These are phyloP conservation scores for Beauveria brongniartii DNA, from an alignment of 2,329 filamentous ascomycete species.

Conservation along the genomic window DNA sequence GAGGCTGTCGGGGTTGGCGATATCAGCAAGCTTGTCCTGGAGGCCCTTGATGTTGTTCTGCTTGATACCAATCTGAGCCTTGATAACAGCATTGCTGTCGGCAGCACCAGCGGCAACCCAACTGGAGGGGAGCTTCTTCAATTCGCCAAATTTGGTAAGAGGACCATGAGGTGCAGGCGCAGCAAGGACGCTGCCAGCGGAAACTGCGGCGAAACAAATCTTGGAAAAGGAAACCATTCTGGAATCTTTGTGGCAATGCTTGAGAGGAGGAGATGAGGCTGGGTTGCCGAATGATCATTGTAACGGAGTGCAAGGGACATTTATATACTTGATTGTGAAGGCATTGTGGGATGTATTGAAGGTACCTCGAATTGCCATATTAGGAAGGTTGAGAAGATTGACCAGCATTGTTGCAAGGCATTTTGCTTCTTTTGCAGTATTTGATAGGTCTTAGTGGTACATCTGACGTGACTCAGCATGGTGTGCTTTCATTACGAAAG, in stretches of 20 bases:
- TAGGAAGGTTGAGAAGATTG: background rate
- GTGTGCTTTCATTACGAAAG: background rate
- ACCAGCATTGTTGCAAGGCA: background rate
- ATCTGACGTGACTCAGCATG: background rate
- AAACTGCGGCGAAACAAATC: conserved; percentile 7
- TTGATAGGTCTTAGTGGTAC: background rate
- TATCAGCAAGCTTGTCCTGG: conserved; percentile 17
- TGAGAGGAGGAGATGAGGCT: background rate
- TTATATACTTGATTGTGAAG: background rate
- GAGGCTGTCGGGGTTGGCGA: conserved; percentile 19
- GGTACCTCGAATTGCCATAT: background rate
- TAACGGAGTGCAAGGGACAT: background rate
- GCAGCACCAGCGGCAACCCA: conserved; percentile 4
- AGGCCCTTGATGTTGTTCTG: conserved; percentile 19
- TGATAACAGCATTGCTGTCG: conserved; percentile 4
- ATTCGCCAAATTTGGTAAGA: conserved; percentile 8
- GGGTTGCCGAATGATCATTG: background rate
- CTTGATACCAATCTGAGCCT: conserved; percentile 12
- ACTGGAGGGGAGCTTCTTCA: background rate
- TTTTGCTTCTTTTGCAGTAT: background rate
- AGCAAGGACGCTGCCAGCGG: conserved; percentile 1
- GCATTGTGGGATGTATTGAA: background rate
- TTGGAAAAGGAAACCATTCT: conserved; percentile 12
- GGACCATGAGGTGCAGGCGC: conserved; percentile 2
- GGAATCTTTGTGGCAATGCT: background rate